Evolutionary conservation across 164 flowering plant genomes (phyloP), one percentile per base, ranked within the genome.

Genomic region (Annona squamosa): DNA sequence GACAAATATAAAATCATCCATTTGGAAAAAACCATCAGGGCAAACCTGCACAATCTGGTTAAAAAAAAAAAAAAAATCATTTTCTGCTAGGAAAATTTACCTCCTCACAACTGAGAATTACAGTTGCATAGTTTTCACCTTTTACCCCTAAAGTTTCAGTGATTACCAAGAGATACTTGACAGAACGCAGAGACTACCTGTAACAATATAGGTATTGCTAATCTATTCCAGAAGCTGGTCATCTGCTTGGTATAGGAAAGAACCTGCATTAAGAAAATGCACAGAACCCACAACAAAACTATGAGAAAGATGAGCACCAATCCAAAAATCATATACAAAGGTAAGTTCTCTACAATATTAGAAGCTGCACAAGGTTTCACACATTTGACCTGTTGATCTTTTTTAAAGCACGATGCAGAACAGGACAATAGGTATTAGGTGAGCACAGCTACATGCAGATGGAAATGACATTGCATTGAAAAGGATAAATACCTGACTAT

Each of bases 11-110:
- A 93, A 87, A 71, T 72, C 80, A 63, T 95, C 91, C 9, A 70
- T 57, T 74, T 86, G 86, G 75, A 90, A 81, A 80, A 84, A 90
- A 62, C 81, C 83, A 61, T 77, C 79, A 10, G 97, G 97, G 77
- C 97, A 89, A 71, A 75, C 84, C 82, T 85, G 86, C 77, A 88
- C 86, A 80, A 95, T 85, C 99, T 95, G 92, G 74, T 52, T n/a
- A n/a, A n/a, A 13, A 80, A 63, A 76, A 46, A 19, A 71, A 13
- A 70, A 70, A 52, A n/a, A 78, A 69, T n/a, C 62, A 74, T 26
- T 26, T 0, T 26, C 37, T 65, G 73, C 47, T 46, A 41, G 9
- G 59, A 52, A 9, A 52, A 26, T 26, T 16, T 17, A 52, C 17
- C 41, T 42, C 45, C 43, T 10, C 43, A 6, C n/a, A 63, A 17